Percentiles rank a stretch among this genome's conserved stretches.
Conservation (phyloP, 78 protist species). For the Dictyostelium discoideum region DNA sequence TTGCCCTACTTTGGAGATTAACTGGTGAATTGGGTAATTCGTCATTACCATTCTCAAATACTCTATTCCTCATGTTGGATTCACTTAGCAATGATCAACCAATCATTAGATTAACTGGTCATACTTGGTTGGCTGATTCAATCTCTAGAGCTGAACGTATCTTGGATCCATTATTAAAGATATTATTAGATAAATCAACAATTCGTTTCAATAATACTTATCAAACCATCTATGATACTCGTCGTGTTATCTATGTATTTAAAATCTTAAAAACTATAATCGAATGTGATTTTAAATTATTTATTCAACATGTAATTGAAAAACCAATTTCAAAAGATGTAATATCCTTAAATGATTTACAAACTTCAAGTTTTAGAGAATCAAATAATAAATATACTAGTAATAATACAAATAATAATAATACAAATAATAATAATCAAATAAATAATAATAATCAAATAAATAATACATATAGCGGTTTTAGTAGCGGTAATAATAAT, state of each 20-base stretch:
- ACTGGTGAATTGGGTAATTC: slow-evolving; percentile 76
- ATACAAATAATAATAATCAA: background rate
- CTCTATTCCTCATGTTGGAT: slow-evolving; percentile 78
- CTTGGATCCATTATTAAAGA: slow-evolving; percentile 69
- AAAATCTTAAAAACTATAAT: slow-evolving; percentile 62
- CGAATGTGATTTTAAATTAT: slow-evolving; percentile 75
- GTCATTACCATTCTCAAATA: slow-evolving; percentile 57
- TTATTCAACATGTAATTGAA: slow-evolving; percentile 81
- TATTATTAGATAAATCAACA: slow-evolving; percentile 58
- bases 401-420: background rate
- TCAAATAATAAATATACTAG: background rate
- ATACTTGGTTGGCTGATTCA: slow-evolving; percentile 76
- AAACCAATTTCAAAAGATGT: slow-evolving; percentile 77
- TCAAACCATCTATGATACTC: slow-evolving; percentile 57
- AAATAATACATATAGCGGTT: background rate
- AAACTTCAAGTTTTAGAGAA: slow-evolving; percentile 35
- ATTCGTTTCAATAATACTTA: slow-evolving; percentile 55
- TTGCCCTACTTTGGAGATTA: slow-evolving; percentile 74
- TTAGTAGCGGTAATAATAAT: background rate
- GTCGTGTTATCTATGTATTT: slow-evolving; percentile 71
- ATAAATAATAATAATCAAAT: background rate
- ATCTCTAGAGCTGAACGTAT: slow-evolving; percentile 76
- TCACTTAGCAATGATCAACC: slow-evolving; percentile 76
- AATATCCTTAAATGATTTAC: slow-evolving; percentile 17
- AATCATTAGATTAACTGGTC: slow-evolving; percentile 74